Evolutionary conservation across 2,329 filamentous ascomycete species (phyloP), one percentile per base, ranked within the genome.

Genomic region (Aureobasidium musti): DNA sequence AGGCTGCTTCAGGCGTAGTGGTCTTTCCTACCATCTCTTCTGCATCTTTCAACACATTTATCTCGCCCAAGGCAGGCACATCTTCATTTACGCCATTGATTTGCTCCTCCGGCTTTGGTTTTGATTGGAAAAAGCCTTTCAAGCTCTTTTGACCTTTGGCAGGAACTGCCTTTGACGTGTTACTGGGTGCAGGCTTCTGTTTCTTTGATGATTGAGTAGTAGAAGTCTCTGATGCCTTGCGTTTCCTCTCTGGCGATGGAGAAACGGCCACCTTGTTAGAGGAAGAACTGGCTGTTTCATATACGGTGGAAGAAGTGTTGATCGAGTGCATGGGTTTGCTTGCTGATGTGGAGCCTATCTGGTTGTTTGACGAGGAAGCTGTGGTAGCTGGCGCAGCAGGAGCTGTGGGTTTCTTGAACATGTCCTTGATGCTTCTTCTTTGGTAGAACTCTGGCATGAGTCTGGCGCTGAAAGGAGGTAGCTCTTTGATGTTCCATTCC

Each of bases 361-460:
- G 47, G 30, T 41, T 41, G 14, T 35, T 37, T 11, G 59, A 49
- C 35, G 54, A 37, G 14, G 45, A 17, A 26, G 54, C 63, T 52
- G 49, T 14, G 23, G 26, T 21, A 8, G 49, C 7, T 30, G 33
- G 13, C 7, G 50, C 30, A 8, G 14, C 13, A 28, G 56, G 43
- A 5, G 28, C 57, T 11, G 26, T 45, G 3, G 68, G 52, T 61
- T 84, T 88, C 71, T 84, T 87, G 75, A 98, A 97, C 95, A 99
- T 98, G 74, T 96, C 92, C 72, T 89, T 91, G 74, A 99, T 97
- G 74, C 82, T 97, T 70, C 87, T 86, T 23, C 95, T 87, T 67
- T 89, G 88, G 73, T 93, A 87, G 71, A 98, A 98, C 72, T 97
- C 93, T 1, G 92, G 89, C 66, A 97, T 89, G 11, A 96, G 82